Base-by-base conservation (phyloP, 164 flowering plant species). In the Aristolochia californica region DNA sequence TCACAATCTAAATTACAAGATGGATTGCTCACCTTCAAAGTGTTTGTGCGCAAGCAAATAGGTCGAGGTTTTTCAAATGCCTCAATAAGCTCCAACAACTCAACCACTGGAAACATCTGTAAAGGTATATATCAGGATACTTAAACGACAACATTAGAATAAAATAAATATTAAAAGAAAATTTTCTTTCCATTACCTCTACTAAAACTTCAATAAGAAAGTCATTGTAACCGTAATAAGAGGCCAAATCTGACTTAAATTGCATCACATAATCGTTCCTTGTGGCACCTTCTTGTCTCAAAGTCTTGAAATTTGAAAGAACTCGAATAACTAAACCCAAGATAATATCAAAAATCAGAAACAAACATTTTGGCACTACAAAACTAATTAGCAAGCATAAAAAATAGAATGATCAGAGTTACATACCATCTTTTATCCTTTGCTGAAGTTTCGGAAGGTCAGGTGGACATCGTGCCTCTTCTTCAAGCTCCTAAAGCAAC, bases 171-270 rank as follows among this genome's bases (percentile, higher is more conserved):
- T 22, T 4, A 56, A 45, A 38, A 15, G 12, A 40, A 18, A 34
- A 40, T 40, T 34, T 30, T 4, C 0, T 40, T 20, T 25, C n/a
- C 5, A 60, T 57, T 57, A 94, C 97, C 93, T 94, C 99, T 27
- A 90, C 72, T 44, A 94, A 59, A 67, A 67, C 68, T 28, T 77
- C 93, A 73, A 90, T 90, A 18, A 94, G 73, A 65, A 85, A 94
- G 4, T 94, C 93, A 77, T 94, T 94, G 80, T 94, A 94, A 49
- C 97, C 99, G 74, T 87, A 90, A 67, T 85, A 94, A 57, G 95
- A 83, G 62, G 79, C 59, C 62, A 94, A 73, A 60, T 94, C 97
- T 56, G 56, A 63, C 63, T 79, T 81, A 57, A 94, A 93, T 67
- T 85, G 97, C 57, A 80, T 82, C 56, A 81, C 59, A 45, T 94